A percentile compares a stretch with the other conserved stretches of the same genome.
These are phyloP conservation scores for Aspergillus sp. DNA, from an alignment of 2,329 filamentous ascomycete genomes.

Conservation along the genomic window DNA sequence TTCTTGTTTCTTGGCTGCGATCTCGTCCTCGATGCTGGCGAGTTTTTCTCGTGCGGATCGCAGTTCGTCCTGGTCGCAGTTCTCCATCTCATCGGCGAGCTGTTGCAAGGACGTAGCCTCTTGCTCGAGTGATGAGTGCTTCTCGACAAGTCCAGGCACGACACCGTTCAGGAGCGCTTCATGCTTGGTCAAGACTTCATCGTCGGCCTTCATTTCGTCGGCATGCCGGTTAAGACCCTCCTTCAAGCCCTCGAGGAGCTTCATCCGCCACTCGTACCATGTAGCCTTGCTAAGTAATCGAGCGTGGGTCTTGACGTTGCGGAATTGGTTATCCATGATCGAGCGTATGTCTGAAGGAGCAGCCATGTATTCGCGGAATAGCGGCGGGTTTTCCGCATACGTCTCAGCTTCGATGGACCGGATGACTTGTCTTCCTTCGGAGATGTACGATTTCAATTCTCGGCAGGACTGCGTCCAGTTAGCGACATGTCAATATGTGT, in stretches of 20 bases:
- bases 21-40: constrained; percentile 56
- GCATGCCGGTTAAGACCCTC: constrained; percentile 70
- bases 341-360: constrained; percentile 75
- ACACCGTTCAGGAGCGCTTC: constrained; percentile 61
- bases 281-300: constrained; percentile 86
- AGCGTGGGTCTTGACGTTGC: constrained; percentile 91
- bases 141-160: constrained; percentile 58
- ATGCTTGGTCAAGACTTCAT: constrained; percentile 58
- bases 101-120: constrained; percentile 64
- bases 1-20: constrained; percentile 61
- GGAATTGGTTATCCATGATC: constrained; percentile 94
- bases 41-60: constrained; percentile 65
- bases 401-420: constrained; percentile 86
- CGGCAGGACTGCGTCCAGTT: constrained; percentile 60
- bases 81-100: constrained; percentile 55
- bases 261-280: constrained; percentile 98
- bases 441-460: constrained; percentile 94
- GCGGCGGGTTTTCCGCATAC: constrained; percentile 77
- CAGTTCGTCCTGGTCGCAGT: constrained; percentile 72
- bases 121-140: constrained; percentile 54
- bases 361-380: constrained; percentile 86
- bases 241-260: constrained; percentile 73
- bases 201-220: constrained; percentile 70
- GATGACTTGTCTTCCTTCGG: constrained; percentile 82
- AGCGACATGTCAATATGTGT: constrained; percentile 15